Evolutionary conservation across 768 basidiomycete genomes (phyloP).

Genomic region (Dendrothele bispora): DNA sequence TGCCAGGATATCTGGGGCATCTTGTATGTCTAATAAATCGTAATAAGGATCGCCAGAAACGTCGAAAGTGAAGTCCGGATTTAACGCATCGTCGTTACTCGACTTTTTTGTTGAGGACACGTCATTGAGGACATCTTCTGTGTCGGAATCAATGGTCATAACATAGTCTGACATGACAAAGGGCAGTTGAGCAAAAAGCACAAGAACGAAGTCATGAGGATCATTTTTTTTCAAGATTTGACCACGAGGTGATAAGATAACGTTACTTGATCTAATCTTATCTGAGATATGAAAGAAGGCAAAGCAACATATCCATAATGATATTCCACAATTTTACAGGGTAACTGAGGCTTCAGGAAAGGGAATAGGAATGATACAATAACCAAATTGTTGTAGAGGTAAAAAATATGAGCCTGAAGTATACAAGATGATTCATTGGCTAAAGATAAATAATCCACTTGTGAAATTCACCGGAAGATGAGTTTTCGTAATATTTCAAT

Average conservation of each 20-base stretch:
- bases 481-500: background rate
- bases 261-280: background rate
- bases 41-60: slow-evolving; percentile 67
- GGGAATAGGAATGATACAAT: no score
- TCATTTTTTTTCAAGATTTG: background rate
- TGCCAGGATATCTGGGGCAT: slow-evolving; percentile 58
- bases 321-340: no score
- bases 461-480: background rate
- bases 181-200: slow-evolving; percentile 14
- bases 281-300: no score
- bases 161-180: slow-evolving; percentile 61
- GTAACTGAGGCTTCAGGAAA: no score
- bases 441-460: background rate
- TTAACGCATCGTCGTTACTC: slow-evolving; percentile 56
- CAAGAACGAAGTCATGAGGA: background rate
- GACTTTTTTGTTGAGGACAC: slow-evolving; percentile 18
- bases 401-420: slow-evolving; percentile 4
- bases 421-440: background rate
- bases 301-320: no score
- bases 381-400: background rate
- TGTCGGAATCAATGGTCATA: slow-evolving; percentile 83
- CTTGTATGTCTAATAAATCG: slow-evolving; percentile 47
- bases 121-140: slow-evolving; percentile 43
- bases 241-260: no score
- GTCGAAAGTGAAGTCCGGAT: slow-evolving; percentile 86